Conservation (phyloP, 2,329 filamentous ascomycete species). For the Thelonectria rubi region DNA sequence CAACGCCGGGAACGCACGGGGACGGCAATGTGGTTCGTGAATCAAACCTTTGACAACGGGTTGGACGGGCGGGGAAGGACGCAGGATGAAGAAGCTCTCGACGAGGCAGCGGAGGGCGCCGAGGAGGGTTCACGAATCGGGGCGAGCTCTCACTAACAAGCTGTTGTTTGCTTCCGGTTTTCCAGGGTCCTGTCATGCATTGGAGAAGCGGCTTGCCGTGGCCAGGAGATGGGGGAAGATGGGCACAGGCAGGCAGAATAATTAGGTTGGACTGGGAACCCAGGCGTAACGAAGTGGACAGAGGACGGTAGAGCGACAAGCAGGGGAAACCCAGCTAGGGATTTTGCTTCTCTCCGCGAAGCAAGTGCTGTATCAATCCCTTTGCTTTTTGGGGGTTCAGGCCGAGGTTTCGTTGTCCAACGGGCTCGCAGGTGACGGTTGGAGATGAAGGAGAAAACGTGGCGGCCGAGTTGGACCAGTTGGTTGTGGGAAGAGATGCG, state of each 20-base stretch:
- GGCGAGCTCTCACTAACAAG: slow-evolving; percentile 28
- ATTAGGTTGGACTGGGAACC: slow-evolving; percentile 13
- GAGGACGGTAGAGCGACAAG: slow-evolving; percentile 29
- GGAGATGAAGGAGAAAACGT: not conserved
- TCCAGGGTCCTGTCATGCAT: slow-evolving; percentile 36
- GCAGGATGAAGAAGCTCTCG: slow-evolving; percentile 17
- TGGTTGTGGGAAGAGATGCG: not conserved
- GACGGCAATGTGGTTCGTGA: slow-evolving; percentile 5
- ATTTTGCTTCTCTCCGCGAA: not conserved
- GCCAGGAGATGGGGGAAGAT: slow-evolving; percentile 10
- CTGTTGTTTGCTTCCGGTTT: slow-evolving; percentile 11
- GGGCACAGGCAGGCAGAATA: not conserved
- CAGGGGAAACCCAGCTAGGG: slow-evolving; percentile 38
- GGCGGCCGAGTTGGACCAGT: not conserved
- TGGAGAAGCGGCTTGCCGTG: not conserved
- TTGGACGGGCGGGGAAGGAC: slow-evolving; percentile 33
- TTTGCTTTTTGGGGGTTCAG: not conserved
- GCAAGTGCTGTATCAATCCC: not conserved
- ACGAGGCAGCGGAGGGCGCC: slow-evolving; percentile 1
- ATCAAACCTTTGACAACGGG: slow-evolving; percentile 25
- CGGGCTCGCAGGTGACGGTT: slow-evolving; percentile 17
- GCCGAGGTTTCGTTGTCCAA: slow-evolving; percentile 9
- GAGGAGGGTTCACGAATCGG: slow-evolving; percentile 25
- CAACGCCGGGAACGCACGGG: slow-evolving; percentile 20
- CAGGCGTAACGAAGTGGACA: slow-evolving; percentile 14